These are phyloP conservation scores for Colletotrichum melonis DNA, from an alignment of 2,329 filamentous ascomycete species.

Conservation along the genomic window DNA sequence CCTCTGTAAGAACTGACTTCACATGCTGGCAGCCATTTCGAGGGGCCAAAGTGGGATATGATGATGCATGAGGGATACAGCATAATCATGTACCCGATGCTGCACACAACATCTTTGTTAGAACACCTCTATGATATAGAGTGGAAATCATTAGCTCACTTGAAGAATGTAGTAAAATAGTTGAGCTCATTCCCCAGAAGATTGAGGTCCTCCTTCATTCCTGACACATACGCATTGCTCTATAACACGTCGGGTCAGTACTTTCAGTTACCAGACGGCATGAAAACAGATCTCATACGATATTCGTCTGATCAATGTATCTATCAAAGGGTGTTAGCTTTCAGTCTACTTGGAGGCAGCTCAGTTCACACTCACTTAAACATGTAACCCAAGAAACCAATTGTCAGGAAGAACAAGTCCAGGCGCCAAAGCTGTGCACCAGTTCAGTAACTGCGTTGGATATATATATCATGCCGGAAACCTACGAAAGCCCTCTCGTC, in stretches of 20 bases:
- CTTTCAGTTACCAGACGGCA: background rate
- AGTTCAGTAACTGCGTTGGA: background rate
- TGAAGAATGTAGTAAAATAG: constrained; percentile 39
- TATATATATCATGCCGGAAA: background rate
- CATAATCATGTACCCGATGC: constrained; percentile 40
- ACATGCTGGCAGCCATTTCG: constrained; percentile 42
- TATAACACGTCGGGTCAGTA: background rate
- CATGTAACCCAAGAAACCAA: constrained; percentile 26
- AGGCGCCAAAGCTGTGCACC: constrained; percentile 14
- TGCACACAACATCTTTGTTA: background rate
- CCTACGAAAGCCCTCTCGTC: constrained; percentile 27
- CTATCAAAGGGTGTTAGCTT: background rate
- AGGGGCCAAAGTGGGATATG: constrained; percentile 42
- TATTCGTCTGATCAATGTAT: constrained; percentile 28
- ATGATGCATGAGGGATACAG: constrained; percentile 43
- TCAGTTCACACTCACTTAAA: constrained; percentile 8
- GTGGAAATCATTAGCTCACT: background rate
- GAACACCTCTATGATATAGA: background rate
- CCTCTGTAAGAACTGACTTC: constrained; percentile 28
- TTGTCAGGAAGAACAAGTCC: constrained; percentile 22
- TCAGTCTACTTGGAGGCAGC: no score
- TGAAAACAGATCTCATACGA: background rate
- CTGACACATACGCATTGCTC: constrained; percentile 43
- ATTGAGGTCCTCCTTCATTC: constrained; percentile 42
- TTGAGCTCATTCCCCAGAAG: constrained; percentile 42